Evolutionary conservation across 169 alveolate species (phyloP), one percentile per base, ranked within the genome.

Genomic region (Cryptosporidium tyzzeri): DNA sequence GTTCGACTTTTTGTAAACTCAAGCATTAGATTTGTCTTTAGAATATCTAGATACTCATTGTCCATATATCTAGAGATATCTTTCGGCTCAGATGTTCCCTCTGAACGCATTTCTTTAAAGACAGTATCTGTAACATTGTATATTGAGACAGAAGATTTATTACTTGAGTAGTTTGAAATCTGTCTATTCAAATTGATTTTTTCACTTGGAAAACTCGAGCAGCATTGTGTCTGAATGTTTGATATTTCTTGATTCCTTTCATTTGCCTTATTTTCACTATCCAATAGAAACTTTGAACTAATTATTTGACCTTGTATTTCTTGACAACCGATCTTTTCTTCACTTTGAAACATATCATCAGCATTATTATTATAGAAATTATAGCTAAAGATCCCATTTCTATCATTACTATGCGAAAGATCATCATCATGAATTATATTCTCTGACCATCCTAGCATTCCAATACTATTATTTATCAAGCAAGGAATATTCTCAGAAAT

Each of bases 1-100:
- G 89, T 80, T 61, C 89, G 31, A 62, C 89, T 80, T 44, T 80
- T 80, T 65, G 89, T 80, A 33, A 80, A 80, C 41, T 80, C 89
- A 8, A 80, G 75, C 74, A 80, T 80, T 80, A 80, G 62, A 62
- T 80, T 80, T 39, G 89, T 80, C 62, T 80, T 80, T 62, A 80
- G 55, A 26, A 67, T 48, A 14, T 80, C 89, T 50, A 80, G 29
- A 48, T 80, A 80, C 14, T 62, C 75, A 29, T 80, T 67, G 55
- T 80, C 89, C 89, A 80, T 80, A 50, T 62, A 80, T 62, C 89
- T 80, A 44, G 89, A 62, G 12, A 80, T 51, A 59, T 80, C 89
- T n/a, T 62, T 62, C 1, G 84, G 41, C n/a, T 26, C 59, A 23
- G 86, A 73, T 53, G 68, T n/a, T 18, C 48, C 58, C 10, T 73